Base-by-base conservation (phyloP, 257 asterid genomes). In the Striga asiatica region DNA sequence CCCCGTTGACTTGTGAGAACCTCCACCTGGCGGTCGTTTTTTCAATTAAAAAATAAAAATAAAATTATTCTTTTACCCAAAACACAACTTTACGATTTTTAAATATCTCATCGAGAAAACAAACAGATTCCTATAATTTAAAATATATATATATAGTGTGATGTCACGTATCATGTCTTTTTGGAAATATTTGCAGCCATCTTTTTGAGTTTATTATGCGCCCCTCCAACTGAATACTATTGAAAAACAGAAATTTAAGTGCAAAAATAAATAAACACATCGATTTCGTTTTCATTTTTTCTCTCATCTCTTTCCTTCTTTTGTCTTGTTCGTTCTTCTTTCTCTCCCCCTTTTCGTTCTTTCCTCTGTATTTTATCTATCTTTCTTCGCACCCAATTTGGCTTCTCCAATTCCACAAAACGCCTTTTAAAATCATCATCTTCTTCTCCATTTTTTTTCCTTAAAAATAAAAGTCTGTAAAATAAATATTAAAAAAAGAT, bases 121-220 rank as follows among this genome's bases (percentile, higher is more conserved):
- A 6, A 32, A 5, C 1, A 32, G 38, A 32, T 32, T 32, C 38
- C 7, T 3, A 32, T 2, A 28, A 28, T 28, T 2, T 2, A 35
- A 0, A 11, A 35, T 9, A 9, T 2, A 34, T 10, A 37, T 12
- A 37, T 10, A 37, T 3, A 3, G 16, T 2, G 75, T 52, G 73
- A 65, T 73, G 61, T 75, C 67, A 52, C n/a, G n/a, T n/a, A n/a
- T n/a, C n/a, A n/a, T n/a, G n/a, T n/a, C n/a, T n/a, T 65, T 74
- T 63, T 55, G 78, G 66, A 66, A 67, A 50, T 64, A 72, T 73
- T 65, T 63, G 77, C 80, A 58, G 71, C 58, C 38, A 68, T 65
- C 69, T 51, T 41, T 64, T 54, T 48, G 39, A 22, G 53, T 66
- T 56, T 45, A 64, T 39, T 51, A 32, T 42, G 55, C 41, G 34